Base-by-base conservation (phyloP, 495 filamentous ascomycete genomes). In the Glonium stellatum region DNA sequence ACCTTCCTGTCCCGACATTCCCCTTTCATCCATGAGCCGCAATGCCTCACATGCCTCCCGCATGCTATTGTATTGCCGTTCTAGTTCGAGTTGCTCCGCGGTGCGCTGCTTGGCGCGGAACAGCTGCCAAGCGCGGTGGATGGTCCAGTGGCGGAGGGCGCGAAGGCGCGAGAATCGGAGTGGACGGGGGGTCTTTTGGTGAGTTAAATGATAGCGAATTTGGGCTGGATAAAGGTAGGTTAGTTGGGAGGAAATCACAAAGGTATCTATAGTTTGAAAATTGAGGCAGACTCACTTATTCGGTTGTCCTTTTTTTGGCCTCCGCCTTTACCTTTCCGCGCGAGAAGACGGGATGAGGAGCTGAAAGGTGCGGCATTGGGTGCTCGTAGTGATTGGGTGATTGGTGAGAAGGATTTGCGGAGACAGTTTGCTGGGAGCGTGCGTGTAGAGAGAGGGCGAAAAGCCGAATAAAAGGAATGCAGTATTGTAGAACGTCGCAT, bases 111-210 rank as follows among this genome's bases (percentile, higher is more conserved):
- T 76, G 55, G 82, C 77, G 65, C 82, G 82, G 75, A 83, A 84
- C 46, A 95, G 73, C 60, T 87, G 77, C 87, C 90, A 97, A 21
- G 92, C 93, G 65, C 93, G 90, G 77, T 97, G 92, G 78, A 99
- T 97, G 54, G 93, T 96, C 93, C 95, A 99, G 78, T 99, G 93
- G 23, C 93, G 88, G 64, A 97, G 86, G 76, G 83, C 81, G 56
- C 93, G 87, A 76, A 87, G 87, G 63, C 92, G 89, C 25, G 83
- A 88, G 80, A 96, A 87, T 61, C 88, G 83, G 63, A 97, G 81
- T 1, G 92, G 90, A 1, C 88, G 84, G 0, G 89, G 89, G 23
- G 81, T 85, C 48, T 78, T 71, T 37, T 83, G 81, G 71, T 88
- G 84, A 56, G 72, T 61, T 59, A 87, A 82, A 73, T 82, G 80